Evolutionary conservation across 176 grass and related monocot genomes (phyloP), one percentile per base, ranked within the genome.

Genomic region (Juncus inflexus): DNA sequence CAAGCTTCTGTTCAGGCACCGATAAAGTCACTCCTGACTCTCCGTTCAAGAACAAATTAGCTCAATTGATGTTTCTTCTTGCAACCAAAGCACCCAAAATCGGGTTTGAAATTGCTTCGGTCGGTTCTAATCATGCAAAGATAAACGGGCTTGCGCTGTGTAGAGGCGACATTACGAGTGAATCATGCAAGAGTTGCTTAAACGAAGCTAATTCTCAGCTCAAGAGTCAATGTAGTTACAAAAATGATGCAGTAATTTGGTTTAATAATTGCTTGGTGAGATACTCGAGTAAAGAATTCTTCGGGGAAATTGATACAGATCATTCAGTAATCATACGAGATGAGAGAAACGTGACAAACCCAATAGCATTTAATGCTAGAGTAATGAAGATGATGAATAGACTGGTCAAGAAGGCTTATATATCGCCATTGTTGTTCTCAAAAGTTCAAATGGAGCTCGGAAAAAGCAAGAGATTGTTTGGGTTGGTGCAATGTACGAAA

Each of bases 181-280:
- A 36, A 13, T 70, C 37, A 8, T 95, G 90, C 75, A 50, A 63
- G 12, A 11, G 7, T 13, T 95, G 90, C 80, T 3, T 95, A 54
- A 76, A 74, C 55, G 58, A 64, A n/a, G 86, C 86, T 2, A 1
- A 15, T 1, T 40, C 74, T 1, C 80, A 86, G 19, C 28, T 80
- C 19, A 50, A n/a, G 3, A 63, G 55, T 14, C 7, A 35, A 9
- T 95, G 90, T 78, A 58, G 78, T 5, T 5, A 5, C 62, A 77
- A 60, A 66, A 82, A 64, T 49, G 83, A 87, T 11, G 83, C 83
- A 53, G 77, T 84, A 56, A 61, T 95, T n/a, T 95, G 90, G 90
- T 82, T 90, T 16, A 83, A 95, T 64, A 77, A 41, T 28, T 95
- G 90, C 83, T 79, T 79, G 80, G 56, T 95, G 60, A 86, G 90